Evolutionary conservation across 169 alveolate species (phyloP).

Genomic region (Eimeria maxima): DNA sequence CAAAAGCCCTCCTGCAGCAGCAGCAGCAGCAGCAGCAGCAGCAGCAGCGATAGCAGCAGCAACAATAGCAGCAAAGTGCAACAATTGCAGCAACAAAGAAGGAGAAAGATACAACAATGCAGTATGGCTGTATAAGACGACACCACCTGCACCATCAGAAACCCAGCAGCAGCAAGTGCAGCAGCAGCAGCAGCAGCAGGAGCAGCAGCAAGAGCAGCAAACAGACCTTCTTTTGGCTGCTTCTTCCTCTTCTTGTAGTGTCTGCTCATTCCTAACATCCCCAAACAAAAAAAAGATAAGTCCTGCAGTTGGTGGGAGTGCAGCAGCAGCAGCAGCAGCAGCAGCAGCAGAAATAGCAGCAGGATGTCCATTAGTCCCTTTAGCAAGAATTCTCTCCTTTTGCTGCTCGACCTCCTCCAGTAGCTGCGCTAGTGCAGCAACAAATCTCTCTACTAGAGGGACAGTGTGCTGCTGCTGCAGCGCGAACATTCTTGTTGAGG

Average conservation of each 20-base stretch:
- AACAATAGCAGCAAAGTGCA: not conserved
- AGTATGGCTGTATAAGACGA: no score
- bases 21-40: constrained; percentile 52
- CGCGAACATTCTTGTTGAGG: constrained; percentile 43
- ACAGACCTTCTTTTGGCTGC: constrained; percentile 50
- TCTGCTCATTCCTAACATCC: constrained; percentile 42
- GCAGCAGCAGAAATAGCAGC: not conserved
- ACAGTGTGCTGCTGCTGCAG: constrained; percentile 80
- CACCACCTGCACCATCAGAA: not conserved
- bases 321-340: constrained; percentile 12
- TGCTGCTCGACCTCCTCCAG: constrained; percentile 42
- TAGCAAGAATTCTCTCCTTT: not conserved
- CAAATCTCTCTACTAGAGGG: constrained; percentile 74
- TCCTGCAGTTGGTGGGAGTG: constrained; percentile 8
- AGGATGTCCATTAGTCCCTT: not conserved
- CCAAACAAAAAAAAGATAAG: constrained; percentile 41
- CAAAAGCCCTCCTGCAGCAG: constrained; percentile 72
- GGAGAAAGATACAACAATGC: not conserved
- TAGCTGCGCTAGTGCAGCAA: constrained; percentile 16
- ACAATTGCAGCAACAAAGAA: not conserved
- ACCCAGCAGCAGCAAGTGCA: not conserved
- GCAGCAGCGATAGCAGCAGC: not conserved
- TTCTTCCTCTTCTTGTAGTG: constrained; percentile 40
- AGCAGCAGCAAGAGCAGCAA: constrained; percentile 30
- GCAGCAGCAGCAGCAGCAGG: constrained; percentile 34